These are phyloP conservation scores for Kwoniella newhampshirensis DNA, from an alignment of 768 basidiomycete genomes.

Conservation along the genomic window DNA sequence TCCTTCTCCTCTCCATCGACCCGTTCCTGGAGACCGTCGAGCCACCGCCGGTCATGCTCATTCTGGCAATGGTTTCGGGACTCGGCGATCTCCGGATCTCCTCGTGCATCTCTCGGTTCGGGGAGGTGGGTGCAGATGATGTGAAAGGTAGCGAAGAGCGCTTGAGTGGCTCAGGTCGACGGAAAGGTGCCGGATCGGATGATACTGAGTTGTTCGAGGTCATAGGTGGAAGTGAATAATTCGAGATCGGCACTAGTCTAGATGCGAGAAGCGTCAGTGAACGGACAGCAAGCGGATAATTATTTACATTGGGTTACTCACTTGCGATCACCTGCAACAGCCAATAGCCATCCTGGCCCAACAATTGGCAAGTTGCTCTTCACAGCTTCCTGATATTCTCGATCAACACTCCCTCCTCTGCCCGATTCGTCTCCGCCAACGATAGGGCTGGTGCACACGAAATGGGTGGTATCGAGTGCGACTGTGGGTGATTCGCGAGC, in stretches of 20 bases:
- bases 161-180: conserved; percentile 46
- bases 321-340: conserved; percentile 82
- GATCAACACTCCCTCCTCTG: conserved; percentile 62
- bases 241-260: conserved; percentile 50
- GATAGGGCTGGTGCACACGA: conserved; percentile 87
- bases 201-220: conserved; percentile 19
- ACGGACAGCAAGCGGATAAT: background rate
- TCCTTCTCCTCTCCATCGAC: conserved; percentile 18
- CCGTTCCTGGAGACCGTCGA: conserved; percentile 5
- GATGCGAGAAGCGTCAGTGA: background rate
- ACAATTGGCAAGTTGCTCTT: conserved; percentile 93
- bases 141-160: conserved; percentile 45
- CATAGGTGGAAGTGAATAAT: conserved; percentile 39
- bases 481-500: conserved; percentile 90
- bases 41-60: conserved; percentile 41
- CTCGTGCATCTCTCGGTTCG: conserved; percentile 48
- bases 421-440: conserved; percentile 56
- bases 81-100: conserved; percentile 31
- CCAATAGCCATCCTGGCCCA: conserved; percentile 89
- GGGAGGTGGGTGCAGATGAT: conserved; percentile 45
- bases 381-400: conserved; percentile 91
- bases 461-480: conserved; percentile 97
- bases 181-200: conserved; percentile 42
- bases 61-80: conserved; percentile 51
- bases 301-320: conserved; percentile 53